These are phyloP conservation scores for Breviolum minutum DNA, from an alignment of 73 alveolate species.

Conservation along the genomic window DNA sequence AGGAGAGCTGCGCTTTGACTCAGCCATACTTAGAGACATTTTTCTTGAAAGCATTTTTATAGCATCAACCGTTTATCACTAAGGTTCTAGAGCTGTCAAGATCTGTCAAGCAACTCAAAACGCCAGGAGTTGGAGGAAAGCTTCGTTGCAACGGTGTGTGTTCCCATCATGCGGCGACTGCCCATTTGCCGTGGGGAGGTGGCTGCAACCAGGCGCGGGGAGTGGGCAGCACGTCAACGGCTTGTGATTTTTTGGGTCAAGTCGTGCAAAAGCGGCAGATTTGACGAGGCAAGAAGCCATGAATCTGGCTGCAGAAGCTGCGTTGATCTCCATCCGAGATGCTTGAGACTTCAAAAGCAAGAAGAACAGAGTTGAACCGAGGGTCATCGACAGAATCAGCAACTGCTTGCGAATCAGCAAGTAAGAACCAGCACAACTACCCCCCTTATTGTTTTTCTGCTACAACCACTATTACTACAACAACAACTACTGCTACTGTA, in stretches of 20 bases:
- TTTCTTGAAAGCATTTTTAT: too few relatives aligned
- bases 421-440: too few relatives aligned
- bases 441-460: too few relatives aligned
- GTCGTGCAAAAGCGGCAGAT: background rate
- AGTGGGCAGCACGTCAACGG: background rate
- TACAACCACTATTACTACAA: too few relatives aligned
- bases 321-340: conserved; percentile 43
- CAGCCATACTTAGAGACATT: too few relatives aligned
- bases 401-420: too few relatives aligned
- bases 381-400: too few relatives aligned
- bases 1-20: background rate
- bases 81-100: too few relatives aligned
- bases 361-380: too few relatives aligned
- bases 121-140: conserved; percentile 15
- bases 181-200: conserved; percentile 1
- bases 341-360: background rate
- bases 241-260: background rate
- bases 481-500: too few relatives aligned
- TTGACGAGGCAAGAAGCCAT: background rate
- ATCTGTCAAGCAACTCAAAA: too few relatives aligned
- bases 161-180: conserved; percentile 56
- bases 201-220: conserved; percentile 8
- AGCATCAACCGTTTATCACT: too few relatives aligned
- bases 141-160: background rate
- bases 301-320: conserved; percentile 35